Conservation (phyloP, 2,329 filamentous ascomycete genomes). For the Penicillium olsonii region DNA sequence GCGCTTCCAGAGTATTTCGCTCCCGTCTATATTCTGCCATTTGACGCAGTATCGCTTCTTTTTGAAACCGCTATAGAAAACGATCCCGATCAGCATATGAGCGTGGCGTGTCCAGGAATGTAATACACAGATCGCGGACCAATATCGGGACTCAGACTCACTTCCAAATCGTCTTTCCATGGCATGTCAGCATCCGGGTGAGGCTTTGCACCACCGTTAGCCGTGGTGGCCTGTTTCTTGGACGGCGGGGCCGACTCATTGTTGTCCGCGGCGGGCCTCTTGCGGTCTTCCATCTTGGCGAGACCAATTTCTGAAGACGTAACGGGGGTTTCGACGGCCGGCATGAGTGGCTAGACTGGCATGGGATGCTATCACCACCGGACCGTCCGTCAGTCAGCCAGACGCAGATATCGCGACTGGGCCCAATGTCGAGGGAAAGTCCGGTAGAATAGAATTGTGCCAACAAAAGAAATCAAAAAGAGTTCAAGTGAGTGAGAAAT, state of each 20-base stretch:
- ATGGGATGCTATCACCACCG: slow-evolving; percentile 38
- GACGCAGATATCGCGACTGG: slow-evolving; percentile 29
- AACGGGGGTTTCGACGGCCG: slow-evolving; percentile 75
- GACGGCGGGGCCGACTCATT: slow-evolving; percentile 85
- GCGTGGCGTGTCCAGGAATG: slow-evolving; percentile 12
- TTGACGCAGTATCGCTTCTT: slow-evolving; percentile 94
- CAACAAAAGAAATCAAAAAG: slow-evolving; percentile 5
- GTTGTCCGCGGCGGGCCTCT: slow-evolving; percentile 81
- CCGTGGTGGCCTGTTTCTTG: slow-evolving; percentile 80
- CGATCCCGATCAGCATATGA: slow-evolving; percentile 32
- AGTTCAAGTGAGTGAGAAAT: background rate
- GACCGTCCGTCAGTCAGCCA: slow-evolving; percentile 36
- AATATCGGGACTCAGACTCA: slow-evolving; percentile 50
- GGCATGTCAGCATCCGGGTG: slow-evolving; percentile 69
- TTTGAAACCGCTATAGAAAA: slow-evolving; percentile 73
- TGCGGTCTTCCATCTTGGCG: slow-evolving; percentile 98
- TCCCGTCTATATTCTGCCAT: slow-evolving; percentile 98
- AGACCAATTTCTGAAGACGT: slow-evolving; percentile 76
- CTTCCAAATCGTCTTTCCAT: slow-evolving; percentile 71
- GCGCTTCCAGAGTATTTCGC: slow-evolving; percentile 76
- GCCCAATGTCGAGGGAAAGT: slow-evolving; percentile 22
- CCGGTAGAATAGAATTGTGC: slow-evolving; percentile 5
- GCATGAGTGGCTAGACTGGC: slow-evolving; percentile 71
- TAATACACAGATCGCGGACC: background rate
- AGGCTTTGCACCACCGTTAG: slow-evolving; percentile 69